These are phyloP conservation scores for Scalesia atractyloides DNA, from an alignment of 129 eudicot genomes.

Conservation along the genomic window DNA sequence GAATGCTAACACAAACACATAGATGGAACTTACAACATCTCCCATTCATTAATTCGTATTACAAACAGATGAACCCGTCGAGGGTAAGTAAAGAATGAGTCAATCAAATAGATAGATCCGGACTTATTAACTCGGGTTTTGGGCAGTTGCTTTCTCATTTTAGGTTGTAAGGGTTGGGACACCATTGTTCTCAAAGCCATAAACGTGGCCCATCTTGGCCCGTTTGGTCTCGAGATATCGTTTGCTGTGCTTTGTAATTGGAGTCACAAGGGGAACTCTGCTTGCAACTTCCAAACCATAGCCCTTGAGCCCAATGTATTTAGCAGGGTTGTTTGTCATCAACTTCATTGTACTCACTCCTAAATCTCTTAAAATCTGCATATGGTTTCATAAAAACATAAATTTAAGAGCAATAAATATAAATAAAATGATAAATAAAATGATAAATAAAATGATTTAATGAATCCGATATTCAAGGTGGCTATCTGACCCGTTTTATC, in stretches of 20 bases:
- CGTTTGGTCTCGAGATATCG: conserved; percentile 90
- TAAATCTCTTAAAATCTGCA: conserved; percentile 89
- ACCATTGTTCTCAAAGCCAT: conserved; percentile 53
- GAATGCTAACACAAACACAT: conserved; percentile 8
- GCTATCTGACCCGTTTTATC: not conserved
- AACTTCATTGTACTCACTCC: conserved; percentile 97
- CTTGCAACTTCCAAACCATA: conserved; percentile 87
- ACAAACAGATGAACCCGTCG: conserved; percentile 1
- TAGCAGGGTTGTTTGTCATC: conserved; percentile 98
- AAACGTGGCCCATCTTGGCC: conserved; percentile 90
- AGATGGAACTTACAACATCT: conserved; percentile 23
- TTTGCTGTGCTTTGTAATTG: conserved; percentile 76
- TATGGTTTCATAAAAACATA: not conserved
- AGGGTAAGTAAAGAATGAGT: conserved; percentile 30
- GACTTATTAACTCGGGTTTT: conserved; percentile 27
- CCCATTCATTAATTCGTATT: conserved; percentile 20
- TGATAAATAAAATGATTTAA: not conserved
- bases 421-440: too few relatives aligned
- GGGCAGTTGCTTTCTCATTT: conserved; percentile 38
- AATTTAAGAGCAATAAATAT: not conserved
- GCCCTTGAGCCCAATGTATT: conserved; percentile 93
- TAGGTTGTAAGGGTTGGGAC: conserved; percentile 34
- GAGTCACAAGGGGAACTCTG: conserved; percentile 86
- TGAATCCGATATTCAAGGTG: not conserved
- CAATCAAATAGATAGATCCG: conserved; percentile 13